Evolutionary conservation across 2,329 filamentous ascomycete species (phyloP), one percentile per base, ranked within the genome.

Genomic region (Aspergillus sclerotialis): DNA sequence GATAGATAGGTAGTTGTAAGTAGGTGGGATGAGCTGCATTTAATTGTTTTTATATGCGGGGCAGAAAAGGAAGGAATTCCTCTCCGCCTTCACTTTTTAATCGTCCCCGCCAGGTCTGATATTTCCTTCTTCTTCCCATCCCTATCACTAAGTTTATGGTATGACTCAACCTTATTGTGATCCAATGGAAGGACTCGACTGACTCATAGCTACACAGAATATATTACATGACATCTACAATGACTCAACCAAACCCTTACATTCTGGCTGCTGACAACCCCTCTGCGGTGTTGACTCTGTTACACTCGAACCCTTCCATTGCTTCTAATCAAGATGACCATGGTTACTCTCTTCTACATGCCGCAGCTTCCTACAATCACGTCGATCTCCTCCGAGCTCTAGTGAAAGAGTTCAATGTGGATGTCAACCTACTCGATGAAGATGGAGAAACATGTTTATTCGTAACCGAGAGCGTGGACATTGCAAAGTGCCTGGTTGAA

Each of bases 361-460:
- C 92, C 33, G 87, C 90, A 11, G 82, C 86, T 12, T 95, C 89
- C 48, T 98, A 96, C 72, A 84, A 82, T 56, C 89, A 96, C 56
- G 66, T 86, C 23, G 76, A 84, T 36, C 78, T 98, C 11, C 73
- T 95, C 11, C 81, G 84, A 26, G 63, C 77, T 1, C 73, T 98
- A 5, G 71, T 94, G 17, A 70, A 70, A 30, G 84, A 90, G 21
- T 86, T 89, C 62, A 65, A 78, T 9, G 89, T 90, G 15, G 70
- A 89, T 40, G 76, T 88, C 30, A 82, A 95, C 56, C 68, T 95
- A 33, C 76, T 75, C 46, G 92, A 98, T 56, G 86, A 94, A 59
- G 92, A 98, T 58, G 77, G 80, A 37, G 92, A 98, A 64, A 95
- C 90, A 1, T 84, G 90, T n/a, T 70, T 98, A 4, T 98, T 94